Evolutionary conservation across 768 basidiomycete genomes (phyloP).

Genomic region (Russula ochroleuca): DNA sequence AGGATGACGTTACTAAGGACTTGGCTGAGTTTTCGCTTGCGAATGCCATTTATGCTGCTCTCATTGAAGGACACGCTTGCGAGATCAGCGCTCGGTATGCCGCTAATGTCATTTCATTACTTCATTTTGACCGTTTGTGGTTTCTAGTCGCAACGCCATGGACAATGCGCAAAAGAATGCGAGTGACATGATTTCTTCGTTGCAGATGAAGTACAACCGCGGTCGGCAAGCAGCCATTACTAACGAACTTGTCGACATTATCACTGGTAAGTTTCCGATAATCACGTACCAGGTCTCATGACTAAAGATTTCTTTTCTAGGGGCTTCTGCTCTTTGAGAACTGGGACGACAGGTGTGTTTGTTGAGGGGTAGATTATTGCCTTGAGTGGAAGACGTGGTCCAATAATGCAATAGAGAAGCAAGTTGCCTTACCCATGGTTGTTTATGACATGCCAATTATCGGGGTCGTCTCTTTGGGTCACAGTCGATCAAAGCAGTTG

Average conservation of each 20-base stretch:
- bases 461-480: background rate
- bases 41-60: conserved; percentile 91
- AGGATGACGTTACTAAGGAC: conserved; percentile 92
- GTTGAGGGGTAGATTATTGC: conserved; percentile 3
- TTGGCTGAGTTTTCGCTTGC: conserved; percentile 93
- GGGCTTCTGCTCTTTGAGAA: conserved; percentile 47
- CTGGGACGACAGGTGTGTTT: background rate
- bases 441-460: conserved; percentile 1
- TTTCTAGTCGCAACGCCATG: conserved; percentile 89
- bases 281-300: background rate
- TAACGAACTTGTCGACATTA: conserved; percentile 90
- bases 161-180: conserved; percentile 99
- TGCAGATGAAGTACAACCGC: conserved; percentile 97
- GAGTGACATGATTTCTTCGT: conserved; percentile 78
- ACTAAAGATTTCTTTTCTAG: conserved; percentile 30
- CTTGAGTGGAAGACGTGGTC: conserved; percentile 15
- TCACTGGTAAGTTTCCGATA: conserved; percentile 59
- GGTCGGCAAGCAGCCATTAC: conserved; percentile 98
- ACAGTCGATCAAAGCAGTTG: background rate
- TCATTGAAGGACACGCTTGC: conserved; percentile 93
- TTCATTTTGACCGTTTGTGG: conserved; percentile 4
- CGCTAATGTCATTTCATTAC: conserved; percentile 2
- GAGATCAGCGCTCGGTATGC: conserved; percentile 84
- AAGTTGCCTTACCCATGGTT: conserved; percentile 10
- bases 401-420: conserved; percentile 22